phyloP scores from a whole-genome alignment of 805 yeast species.

The Debaryomyces tyrocola region DNA sequence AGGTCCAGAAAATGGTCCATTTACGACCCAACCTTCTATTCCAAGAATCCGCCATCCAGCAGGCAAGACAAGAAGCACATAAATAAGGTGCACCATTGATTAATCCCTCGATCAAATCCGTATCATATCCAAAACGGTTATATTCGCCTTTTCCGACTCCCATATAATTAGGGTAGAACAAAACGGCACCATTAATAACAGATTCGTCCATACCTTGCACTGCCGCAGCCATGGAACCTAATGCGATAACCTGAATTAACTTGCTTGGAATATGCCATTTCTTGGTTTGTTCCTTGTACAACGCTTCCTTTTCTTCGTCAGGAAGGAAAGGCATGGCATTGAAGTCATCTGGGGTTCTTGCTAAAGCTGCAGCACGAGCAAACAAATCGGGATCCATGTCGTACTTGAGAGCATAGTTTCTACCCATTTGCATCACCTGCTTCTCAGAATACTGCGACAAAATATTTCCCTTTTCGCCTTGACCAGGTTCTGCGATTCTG shows the following conservation, averaged over 20 bases:
- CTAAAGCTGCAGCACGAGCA: constrained; percentile 59
- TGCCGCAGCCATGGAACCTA: constrained; percentile 68
- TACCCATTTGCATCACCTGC: constrained; percentile 69
- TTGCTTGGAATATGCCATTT: constrained; percentile 48
- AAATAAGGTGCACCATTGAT: constrained; percentile 68
- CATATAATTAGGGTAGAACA: constrained; percentile 56
- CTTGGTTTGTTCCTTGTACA: constrained; percentile 47
- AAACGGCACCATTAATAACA: constrained; percentile 65
- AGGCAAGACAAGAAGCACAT: constrained; percentile 54
- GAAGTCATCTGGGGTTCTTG: constrained; percentile 56
- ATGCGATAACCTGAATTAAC: constrained; percentile 52
- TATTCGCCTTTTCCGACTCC: constrained; percentile 27
- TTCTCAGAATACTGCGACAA: constrained; percentile 59
- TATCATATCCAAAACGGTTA: constrained; percentile 17
- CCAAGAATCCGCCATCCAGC: constrained; percentile 59
- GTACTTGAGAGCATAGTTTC: constrained; percentile 59
- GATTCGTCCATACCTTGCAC: constrained; percentile 80
- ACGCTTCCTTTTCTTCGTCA: constrained; percentile 47
- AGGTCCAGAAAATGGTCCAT: constrained; percentile 60
- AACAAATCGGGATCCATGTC: constrained; percentile 58
- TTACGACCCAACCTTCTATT: constrained; percentile 58
- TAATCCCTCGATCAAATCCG: constrained; percentile 56
- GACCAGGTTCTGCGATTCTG: constrained; percentile 13
- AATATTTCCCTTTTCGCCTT: constrained; percentile 40
- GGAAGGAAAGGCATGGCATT: constrained; percentile 53